Evolutionary conservation across 1,284 basidiomycete species (phyloP).

Genomic region (Ustilago lituana): DNA sequence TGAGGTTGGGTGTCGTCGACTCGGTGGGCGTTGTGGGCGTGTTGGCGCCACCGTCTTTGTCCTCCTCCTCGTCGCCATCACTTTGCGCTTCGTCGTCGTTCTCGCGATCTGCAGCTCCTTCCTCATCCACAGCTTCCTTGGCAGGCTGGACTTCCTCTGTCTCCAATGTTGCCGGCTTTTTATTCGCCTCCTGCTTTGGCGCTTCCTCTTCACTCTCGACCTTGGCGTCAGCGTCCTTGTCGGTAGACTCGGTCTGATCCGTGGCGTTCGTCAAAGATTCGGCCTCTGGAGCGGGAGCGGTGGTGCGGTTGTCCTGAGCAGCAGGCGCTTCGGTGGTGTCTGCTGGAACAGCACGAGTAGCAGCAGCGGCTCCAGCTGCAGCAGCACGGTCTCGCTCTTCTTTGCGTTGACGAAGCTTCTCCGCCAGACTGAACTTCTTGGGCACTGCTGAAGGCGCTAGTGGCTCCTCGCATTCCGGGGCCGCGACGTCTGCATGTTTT

Average conservation of each 20-base stretch:
- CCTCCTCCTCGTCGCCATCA: slow-evolving; percentile 4
- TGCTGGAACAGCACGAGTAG: background rate
- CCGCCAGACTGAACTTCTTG: slow-evolving; percentile 45
- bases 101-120: slow-evolving; percentile 13
- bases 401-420: slow-evolving; percentile 41
- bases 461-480: background rate
- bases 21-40: slow-evolving; percentile 12
- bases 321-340: background rate
- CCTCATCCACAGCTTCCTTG: slow-evolving; percentile 1
- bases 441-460: background rate
- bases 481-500: background rate
- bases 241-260: background rate
- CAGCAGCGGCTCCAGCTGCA: slow-evolving; percentile 21
- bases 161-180: background rate
- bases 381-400: slow-evolving; percentile 41
- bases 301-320: background rate
- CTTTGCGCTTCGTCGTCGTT: slow-evolving; percentile 11
- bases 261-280: background rate
- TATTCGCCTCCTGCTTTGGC: background rate
- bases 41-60: slow-evolving; percentile 13
- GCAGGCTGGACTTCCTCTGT: background rate
- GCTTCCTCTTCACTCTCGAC: background rate
- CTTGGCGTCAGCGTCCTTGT: background rate
- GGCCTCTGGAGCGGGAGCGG: background rate
- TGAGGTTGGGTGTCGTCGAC: slow-evolving; percentile 24